These are phyloP conservation scores for Rosa chinensis DNA, from an alignment of 306 rosid genomes.

Conservation along the genomic window DNA sequence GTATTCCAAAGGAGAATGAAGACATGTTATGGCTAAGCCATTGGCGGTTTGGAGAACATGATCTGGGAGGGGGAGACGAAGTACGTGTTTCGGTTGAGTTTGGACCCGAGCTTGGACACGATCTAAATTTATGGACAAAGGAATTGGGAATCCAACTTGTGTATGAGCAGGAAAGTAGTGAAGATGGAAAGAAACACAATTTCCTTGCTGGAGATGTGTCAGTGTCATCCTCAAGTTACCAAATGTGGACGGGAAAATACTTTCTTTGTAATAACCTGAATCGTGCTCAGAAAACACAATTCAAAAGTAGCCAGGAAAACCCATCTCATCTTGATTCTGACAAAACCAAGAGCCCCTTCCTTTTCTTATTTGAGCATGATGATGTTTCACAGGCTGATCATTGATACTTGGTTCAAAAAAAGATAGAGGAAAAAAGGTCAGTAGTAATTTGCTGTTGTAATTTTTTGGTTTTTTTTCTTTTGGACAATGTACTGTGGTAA, in stretches of 20 bases:
- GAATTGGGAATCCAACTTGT: neutral
- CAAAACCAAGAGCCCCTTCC: too few species aligned
- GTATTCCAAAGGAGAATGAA: neutral
- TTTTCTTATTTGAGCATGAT: too few species aligned
- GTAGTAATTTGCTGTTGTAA: too few species aligned
- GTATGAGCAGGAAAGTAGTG: neutral
- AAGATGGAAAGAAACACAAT: neutral
- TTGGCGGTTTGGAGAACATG: neutral
- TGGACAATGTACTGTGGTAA: too few species aligned
- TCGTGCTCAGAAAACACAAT: too few species aligned
- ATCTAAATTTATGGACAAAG: neutral
- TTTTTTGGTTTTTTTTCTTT: too few species aligned
- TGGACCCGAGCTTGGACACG: neutral
- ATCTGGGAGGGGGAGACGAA: neutral
- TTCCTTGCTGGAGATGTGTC: neutral
- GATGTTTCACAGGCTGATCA: too few species aligned
- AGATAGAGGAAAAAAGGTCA: too few species aligned
- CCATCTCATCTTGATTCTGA: too few species aligned
- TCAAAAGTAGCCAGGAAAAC: too few species aligned
- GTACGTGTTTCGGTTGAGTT: neutral
- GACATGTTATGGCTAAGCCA: neutral
- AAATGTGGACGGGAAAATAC: neutral
- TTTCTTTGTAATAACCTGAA: neutral
- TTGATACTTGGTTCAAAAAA: too few species aligned
- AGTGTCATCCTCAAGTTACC: neutral